Base-by-base conservation (phyloP, 441 rosid species). In the Dalechampia spathulata region DNA sequence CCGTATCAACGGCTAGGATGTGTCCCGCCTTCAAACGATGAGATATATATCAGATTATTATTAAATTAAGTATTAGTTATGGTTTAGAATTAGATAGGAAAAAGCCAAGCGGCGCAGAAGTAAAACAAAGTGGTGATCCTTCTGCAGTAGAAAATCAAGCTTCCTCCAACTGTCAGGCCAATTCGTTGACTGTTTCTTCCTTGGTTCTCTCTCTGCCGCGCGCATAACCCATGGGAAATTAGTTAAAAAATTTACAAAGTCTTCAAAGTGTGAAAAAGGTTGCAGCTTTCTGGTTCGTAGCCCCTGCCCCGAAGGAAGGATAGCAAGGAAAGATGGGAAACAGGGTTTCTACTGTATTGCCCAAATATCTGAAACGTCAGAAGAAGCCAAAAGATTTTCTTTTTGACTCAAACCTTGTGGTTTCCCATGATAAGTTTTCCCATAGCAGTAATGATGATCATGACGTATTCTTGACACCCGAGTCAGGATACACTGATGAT, bases 271-370 rank as follows among this genome's bases (percentile, higher is more conserved):
- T 14, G 20, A 1, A 38, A 38, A 38, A 38, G 8, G 11, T 38
- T 20, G 7, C 14, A 11, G 9, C 4, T 6, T 17, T 32, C 32
- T 30, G 16, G 37, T n/a, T 17, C 13, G 4, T 54, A 14, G 20
- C 17, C 32, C 19, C 13, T 5, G 28, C 8, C 3, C 1, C 8
- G 28, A 6, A 5, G 39, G 28, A 45, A 14, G 23, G 11, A 41
- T 36, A 56, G 15, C 37, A 15, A 36, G 39, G 3, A 36, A 44
- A 44, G 2, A 52, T 14, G 65, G 65, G 59, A 36, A 61, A 61
- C 53, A 53, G 26, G 40, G 16, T 53, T 10, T 14, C 16, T 36
- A 36, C 39, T 7, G 4, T 26, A 39, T 19, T 43, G 17, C 47
- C 16, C 26, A 43, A 10, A 49, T 4, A 0, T 15, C 21, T 7